Evolutionary conservation across 192 early-diverging fungal species (phyloP), one percentile per base, ranked within the genome.

Genomic region (Coemansia sp.): DNA sequence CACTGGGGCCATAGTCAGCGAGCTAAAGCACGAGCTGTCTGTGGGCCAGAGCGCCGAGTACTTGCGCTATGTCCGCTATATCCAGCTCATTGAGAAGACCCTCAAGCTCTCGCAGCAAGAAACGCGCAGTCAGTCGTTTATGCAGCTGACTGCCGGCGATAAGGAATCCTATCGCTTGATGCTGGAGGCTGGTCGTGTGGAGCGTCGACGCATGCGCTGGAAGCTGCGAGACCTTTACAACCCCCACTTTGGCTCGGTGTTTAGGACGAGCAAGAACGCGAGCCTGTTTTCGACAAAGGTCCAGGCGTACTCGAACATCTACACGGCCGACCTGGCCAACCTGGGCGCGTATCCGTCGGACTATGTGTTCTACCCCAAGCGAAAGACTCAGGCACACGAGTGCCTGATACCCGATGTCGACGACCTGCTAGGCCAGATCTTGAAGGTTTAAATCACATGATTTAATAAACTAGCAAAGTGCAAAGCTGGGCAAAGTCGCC

Each of bases 211-310:
- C 10, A 66, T 74, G 9, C 76, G 87, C 28, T 69, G 79, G 61
- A 61, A 75, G 60, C 65, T 86, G 16, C 82, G 83, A 14, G 77
- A 75, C 35, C 76, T 75, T 13, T 86, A 86, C 62, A 88, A 87
- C 59, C 55, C 70, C 0, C 76, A 83, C 47, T 88, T 88, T 80
- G 87, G 87, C 38, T 85, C 83, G 34, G 87, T 87, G 14, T 88
- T 88, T 42, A 58, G 87, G 18, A 84, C 87, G 9, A 77, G 86
- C 55, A 81, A 86, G 63, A 75, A 88, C 66, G 84, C 87, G 0
- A 83, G 83, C 23, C 69, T 83, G 61, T 88, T 88, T 73, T 84
- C 87, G 6, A 83, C 84, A 43, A 88, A 88, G 68, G 82, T 88
- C 47, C 69, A 70, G 59, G 53, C 73, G 23, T 84, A 79, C 60